Conservation (phyloP, 768 basidiomycete species). For the Pulveroboletus sp. region DNA sequence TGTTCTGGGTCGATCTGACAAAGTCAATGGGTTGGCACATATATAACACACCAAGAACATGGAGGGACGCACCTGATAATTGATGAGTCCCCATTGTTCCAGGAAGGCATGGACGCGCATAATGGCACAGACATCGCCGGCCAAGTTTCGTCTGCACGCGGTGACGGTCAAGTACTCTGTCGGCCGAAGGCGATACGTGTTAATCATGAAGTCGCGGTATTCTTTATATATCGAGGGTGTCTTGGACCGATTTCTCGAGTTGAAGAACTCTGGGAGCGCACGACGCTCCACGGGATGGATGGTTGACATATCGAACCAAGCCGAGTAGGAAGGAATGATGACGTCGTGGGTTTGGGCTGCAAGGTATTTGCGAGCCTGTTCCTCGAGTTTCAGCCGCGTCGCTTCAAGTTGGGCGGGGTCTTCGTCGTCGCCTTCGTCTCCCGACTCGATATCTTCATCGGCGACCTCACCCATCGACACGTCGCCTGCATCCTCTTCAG, state of each 20-base stretch:
- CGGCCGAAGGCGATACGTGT: constrained; percentile 92
- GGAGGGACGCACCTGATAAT: constrained; percentile 80
- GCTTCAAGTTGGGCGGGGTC: constrained; percentile 82
- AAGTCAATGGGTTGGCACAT: constrained; percentile 4
- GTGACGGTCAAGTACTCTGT: constrained; percentile 96
- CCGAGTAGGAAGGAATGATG: constrained; percentile 93
- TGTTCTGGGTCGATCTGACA: constrained; percentile 93
- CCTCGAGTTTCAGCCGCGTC: constrained; percentile 73
- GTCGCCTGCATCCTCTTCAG: constrained; percentile 64
- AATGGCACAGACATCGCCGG: constrained; percentile 96
- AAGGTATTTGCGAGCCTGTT: constrained; percentile 89
- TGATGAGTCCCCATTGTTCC: constrained; percentile 98
- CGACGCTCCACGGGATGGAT: constrained; percentile 90
- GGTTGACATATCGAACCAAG: constrained; percentile 96
- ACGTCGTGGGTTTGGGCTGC: constrained; percentile 97
- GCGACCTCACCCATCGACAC: constrained; percentile 78
- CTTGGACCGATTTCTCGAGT: constrained; percentile 89
- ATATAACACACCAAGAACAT: not conserved
- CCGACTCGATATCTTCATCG: constrained; percentile 75
- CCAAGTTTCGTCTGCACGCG: constrained; percentile 91
- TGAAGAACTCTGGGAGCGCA: constrained; percentile 97
- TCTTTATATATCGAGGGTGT: constrained; percentile 98
- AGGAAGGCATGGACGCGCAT: constrained; percentile 99
- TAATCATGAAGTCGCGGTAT: constrained; percentile 99
- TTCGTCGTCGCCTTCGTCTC: constrained; percentile 80